Percentiles rank a stretch among this genome's conserved stretches.
These are phyloP conservation scores for Lophiotrema nucula DNA, from an alignment of 495 filamentous ascomycete genomes.

Conservation along the genomic window DNA sequence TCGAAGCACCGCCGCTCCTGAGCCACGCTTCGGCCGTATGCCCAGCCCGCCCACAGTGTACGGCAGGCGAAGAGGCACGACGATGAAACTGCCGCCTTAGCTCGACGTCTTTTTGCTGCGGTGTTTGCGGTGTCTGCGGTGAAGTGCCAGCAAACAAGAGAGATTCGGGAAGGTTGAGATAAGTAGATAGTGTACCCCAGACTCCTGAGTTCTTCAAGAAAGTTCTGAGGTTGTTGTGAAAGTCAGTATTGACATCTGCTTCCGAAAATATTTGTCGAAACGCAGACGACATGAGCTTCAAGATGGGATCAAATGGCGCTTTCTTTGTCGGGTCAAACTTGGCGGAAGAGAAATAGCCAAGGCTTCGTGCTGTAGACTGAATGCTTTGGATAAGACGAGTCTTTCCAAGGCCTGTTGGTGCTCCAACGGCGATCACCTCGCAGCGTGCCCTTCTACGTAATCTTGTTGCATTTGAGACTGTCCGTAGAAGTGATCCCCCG, in stretches of 20 bases:
- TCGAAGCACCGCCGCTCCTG: slow-evolving; percentile 63
- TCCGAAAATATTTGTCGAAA: slow-evolving; percentile 92
- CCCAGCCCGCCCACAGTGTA: slow-evolving; percentile 26
- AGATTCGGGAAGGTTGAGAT: slow-evolving; percentile 73
- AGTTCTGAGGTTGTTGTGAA: slow-evolving; percentile 70
- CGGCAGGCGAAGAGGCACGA: slow-evolving; percentile 22
- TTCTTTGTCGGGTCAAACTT: slow-evolving; percentile 81
- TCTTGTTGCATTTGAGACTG: slow-evolving; percentile 47
- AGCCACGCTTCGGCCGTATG: slow-evolving; percentile 71
- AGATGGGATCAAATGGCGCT: slow-evolving; percentile 78
- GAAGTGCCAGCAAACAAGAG: slow-evolving; percentile 55
- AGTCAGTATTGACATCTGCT: slow-evolving; percentile 76
- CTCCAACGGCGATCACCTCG: slow-evolving; percentile 76
- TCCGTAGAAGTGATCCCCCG: slow-evolving; percentile 40
- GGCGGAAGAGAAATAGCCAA: slow-evolving; percentile 77
- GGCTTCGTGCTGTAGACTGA: slow-evolving; percentile 66
- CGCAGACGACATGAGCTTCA: slow-evolving; percentile 74
- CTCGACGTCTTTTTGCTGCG: slow-evolving; percentile 32
- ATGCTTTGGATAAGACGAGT: slow-evolving; percentile 77
- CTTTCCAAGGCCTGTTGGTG: slow-evolving; percentile 77
- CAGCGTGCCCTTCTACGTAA: slow-evolving; percentile 65
- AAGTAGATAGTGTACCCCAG: slow-evolving; percentile 73
- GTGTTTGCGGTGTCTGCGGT: slow-evolving; percentile 21
- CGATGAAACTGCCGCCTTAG: slow-evolving; percentile 1
- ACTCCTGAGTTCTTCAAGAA: slow-evolving; percentile 63